Conservation (phyloP, 2,329 filamentous ascomycete species). For the Fusarium anguioides region DNA sequence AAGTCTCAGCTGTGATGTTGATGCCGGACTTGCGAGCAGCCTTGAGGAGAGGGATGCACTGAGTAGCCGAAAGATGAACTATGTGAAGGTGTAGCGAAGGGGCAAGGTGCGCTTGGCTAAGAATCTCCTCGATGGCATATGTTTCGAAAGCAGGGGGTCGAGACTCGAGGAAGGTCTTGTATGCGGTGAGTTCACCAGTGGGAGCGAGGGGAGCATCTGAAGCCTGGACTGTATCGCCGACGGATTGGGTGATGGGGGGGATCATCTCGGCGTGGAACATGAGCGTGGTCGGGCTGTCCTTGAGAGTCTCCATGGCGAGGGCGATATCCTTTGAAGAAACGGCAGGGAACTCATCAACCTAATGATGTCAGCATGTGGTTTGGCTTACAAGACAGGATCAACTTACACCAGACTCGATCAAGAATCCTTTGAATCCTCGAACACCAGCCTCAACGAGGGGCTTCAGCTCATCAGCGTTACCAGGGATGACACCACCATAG, state of each 20-base stretch:
- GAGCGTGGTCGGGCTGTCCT: conserved; percentile 84
- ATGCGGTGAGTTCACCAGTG: conserved; percentile 77
- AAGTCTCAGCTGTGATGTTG: conserved; percentile 93
- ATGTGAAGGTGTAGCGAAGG: conserved; percentile 90
- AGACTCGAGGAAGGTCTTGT: conserved; percentile 91
- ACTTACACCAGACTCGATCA: conserved; percentile 95
- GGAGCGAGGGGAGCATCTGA: conserved; percentile 77
- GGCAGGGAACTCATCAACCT: conserved; percentile 96
- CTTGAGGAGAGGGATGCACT: conserved; percentile 84
- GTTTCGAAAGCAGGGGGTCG: conserved; percentile 91
- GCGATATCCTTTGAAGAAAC: conserved; percentile 83
- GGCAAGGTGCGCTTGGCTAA: conserved; percentile 82
- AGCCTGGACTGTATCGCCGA: conserved; percentile 79
- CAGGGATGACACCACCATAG: conserved; percentile 93
- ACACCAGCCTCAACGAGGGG: conserved; percentile 87
- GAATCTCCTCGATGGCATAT: conserved; percentile 86
- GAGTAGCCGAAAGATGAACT: conserved; percentile 89
- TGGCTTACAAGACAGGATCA: neutral
- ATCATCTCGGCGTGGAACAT: conserved; percentile 99
- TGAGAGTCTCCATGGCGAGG: conserved; percentile 82
- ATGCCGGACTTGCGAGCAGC: conserved; percentile 77
- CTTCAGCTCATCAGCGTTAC: conserved; percentile 83
- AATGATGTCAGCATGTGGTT: conserved; percentile 27
- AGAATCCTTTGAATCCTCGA: conserved; percentile 95
- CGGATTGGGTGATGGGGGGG: conserved; percentile 83